Evolutionary conservation across 73 alveolate species (phyloP).

Genomic region (Tetrahymena thermophila): DNA sequence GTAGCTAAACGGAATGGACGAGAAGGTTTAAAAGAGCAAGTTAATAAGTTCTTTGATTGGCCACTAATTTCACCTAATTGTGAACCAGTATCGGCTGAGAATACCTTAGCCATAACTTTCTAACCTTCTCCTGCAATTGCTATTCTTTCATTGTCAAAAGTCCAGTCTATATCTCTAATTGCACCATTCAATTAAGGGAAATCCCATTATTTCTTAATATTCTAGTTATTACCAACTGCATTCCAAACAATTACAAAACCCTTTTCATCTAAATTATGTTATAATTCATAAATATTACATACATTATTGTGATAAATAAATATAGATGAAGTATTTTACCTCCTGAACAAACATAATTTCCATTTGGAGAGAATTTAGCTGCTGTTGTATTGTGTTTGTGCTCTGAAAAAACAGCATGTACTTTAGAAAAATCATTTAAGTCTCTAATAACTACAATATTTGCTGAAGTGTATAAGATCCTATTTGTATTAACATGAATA

Average conservation of each 20-base stretch:
- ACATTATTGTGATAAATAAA: not conserved
- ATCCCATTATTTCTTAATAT: not conserved
- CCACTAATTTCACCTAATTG: constrained; percentile 35
- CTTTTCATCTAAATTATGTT: not conserved
- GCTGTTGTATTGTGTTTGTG: constrained; percentile 42
- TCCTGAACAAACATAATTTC: constrained; percentile 40
- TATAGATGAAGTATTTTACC: not conserved
- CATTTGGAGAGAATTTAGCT: constrained; percentile 29
- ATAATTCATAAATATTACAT: not conserved
- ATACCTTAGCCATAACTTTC: constrained; percentile 17
- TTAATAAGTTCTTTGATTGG: not conserved
- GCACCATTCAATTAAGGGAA: constrained; percentile 20
- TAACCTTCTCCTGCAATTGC: constrained; percentile 40
- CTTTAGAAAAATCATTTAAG: constrained; percentile 14
- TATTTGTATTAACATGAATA: not conserved
- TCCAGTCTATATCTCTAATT: constrained; percentile 40
- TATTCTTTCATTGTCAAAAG: constrained; percentile 32
- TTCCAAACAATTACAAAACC: not conserved
- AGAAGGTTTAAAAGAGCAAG: constrained; percentile 28
- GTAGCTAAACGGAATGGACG: constrained; percentile 30
- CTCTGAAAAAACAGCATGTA: constrained; percentile 15
- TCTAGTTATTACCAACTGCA: not conserved
- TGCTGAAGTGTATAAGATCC: constrained; percentile 15
- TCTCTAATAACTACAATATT: constrained; percentile 27
- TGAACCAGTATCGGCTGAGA: constrained; percentile 15